A percentile compares a stretch with the other conserved stretches of the same genome.
Evolutionary conservation across 192 early-diverging fungal species (phyloP).

Genomic region (Allomyces macrogynus): DNA sequence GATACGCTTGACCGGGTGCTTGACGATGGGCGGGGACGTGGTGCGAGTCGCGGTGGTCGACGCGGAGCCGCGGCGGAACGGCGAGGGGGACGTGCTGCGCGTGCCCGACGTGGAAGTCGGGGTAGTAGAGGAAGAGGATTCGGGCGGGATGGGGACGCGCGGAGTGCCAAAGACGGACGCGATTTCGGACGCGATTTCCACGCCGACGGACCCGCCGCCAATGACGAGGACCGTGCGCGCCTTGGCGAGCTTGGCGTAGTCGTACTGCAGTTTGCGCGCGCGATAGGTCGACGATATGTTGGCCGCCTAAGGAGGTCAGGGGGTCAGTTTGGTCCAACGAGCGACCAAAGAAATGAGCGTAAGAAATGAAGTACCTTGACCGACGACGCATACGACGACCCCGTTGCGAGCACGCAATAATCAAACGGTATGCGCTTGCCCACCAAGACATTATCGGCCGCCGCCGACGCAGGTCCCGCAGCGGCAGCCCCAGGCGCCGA

Average conservation of each 20-base stretch:
- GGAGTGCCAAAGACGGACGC: not conserved
- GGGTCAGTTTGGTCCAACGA: too few species aligned
- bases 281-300: not conserved
- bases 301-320: not conserved
- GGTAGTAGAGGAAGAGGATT: too few species aligned
- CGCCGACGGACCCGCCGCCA: not conserved
- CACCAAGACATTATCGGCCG: too few species aligned
- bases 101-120: not conserved
- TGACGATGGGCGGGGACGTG: not conserved
- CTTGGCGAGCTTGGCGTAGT: not conserved
- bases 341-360: too few species aligned
- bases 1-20: not conserved
- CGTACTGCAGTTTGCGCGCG: not conserved
- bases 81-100: not conserved
- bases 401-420: not conserved
- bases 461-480: too few species aligned
- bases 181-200: not conserved
- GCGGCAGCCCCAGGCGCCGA: too few species aligned
- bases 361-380: not conserved
- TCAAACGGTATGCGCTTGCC: not conserved
- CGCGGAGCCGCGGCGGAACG: not conserved
- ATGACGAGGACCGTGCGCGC: not conserved
- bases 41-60: not conserved
- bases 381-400: not conserved
- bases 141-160: not conserved